Base-by-base conservation (phyloP, 225 moss, liverwort and hornwort species). In the Thuidium tamariscinum region DNA sequence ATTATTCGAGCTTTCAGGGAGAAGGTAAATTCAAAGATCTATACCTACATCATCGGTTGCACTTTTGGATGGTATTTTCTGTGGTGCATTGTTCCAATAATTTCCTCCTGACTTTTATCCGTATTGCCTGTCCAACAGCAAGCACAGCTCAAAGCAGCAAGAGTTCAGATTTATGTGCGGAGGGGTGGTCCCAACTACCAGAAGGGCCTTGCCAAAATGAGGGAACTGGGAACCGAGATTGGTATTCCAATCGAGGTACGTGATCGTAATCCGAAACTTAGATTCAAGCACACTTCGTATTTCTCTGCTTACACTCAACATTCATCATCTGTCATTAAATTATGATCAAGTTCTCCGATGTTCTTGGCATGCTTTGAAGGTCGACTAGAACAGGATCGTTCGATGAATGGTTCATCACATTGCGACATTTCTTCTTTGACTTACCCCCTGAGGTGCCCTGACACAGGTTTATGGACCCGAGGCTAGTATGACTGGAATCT, bases 401-500 rank as follows among this genome's bases (percentile, higher is more conserved):
- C 18, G 64, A 74, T 63, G 41, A 64, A 41, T 55, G 13, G 10
- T 73, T 63, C n/a, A 32, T 61, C 57, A 57, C 29, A 23, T 48
- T 56, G 29, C 26, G 19, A 51, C n/a, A 46, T 65, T 79, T 70
- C 51, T 37, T 74, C 14, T 32, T 46, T 81, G 39, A 56, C 92
- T 88, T 37, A 84, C n/a, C 23, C 26, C 13, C 32, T 42, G 39
- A 7, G 63, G 67, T 84, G 70, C 48, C 30, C 37, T 89, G 73
- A 48, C 80, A 84, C 92, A 98, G 98, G 98, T 98, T 34, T 98
- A 94, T 88, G 98, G 98, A 77, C 96, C 98, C 11, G 96, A 96
- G 82, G 96, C 95, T n/a, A 98, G 96, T 80, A 98, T 98, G 98
- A 98, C 98, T n/a, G 96, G 96, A 78, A 98, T 98, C 77, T 98